Evolutionary conservation across 1,284 basidiomycete genomes (phyloP).

Genomic region (Coniferiporia sulphurascens): DNA sequence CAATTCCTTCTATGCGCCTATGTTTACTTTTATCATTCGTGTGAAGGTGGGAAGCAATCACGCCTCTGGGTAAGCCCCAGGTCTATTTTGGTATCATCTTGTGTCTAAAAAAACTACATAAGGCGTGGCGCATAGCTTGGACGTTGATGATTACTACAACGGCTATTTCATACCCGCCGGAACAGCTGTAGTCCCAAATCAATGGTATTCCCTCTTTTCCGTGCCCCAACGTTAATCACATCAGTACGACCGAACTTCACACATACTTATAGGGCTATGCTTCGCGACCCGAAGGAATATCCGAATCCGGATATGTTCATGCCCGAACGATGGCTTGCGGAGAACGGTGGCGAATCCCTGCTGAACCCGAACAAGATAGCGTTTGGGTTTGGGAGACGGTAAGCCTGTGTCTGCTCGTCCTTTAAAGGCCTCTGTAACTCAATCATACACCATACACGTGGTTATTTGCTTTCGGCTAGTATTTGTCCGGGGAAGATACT

Average conservation of each 20-base stretch:
- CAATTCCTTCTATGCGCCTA: neutral
- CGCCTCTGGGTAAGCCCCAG: neutral
- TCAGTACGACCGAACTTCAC: neutral
- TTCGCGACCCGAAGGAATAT: neutral
- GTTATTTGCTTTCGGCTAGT: neutral
- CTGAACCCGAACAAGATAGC: constrained; percentile 1
- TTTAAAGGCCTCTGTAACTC: neutral
- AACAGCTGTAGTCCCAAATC: constrained; percentile 16
- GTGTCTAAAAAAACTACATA: neutral
- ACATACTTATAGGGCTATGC: constrained; percentile 1
- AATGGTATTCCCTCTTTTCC: constrained; percentile 2
- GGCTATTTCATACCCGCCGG: constrained; percentile 18
- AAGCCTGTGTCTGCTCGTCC: neutral
- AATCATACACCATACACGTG: neutral
- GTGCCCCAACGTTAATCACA: neutral
- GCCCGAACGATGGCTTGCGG: constrained; percentile 5
- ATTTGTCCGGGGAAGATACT: neutral
- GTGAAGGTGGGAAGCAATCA: neutral
- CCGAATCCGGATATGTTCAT: neutral
- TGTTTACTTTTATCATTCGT: neutral
- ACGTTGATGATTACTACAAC: constrained; percentile 20
- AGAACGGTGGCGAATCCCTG: neutral
- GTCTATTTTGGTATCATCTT: neutral
- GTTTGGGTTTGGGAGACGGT: constrained; percentile 11
- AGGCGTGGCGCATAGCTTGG: constrained; percentile 26